phyloP scores from a whole-genome alignment of 805 yeast genomes.

The Saturnispora hagleri region DNA sequence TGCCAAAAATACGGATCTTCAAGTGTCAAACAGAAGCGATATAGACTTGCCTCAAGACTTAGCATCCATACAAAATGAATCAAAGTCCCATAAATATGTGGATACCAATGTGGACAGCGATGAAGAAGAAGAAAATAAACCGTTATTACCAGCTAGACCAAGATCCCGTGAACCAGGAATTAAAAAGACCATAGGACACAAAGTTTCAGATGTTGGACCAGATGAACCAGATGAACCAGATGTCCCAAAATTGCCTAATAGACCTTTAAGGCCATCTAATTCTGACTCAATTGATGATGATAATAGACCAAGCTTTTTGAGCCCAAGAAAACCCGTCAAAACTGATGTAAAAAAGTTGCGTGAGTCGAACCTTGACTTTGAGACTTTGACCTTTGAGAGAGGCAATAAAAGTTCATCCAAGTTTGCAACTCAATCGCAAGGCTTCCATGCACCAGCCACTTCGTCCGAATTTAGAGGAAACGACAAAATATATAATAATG shows the following conservation, averaged over 20 bases:
- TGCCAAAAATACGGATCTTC: not conserved
- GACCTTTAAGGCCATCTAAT: not conserved
- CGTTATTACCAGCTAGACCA: not conserved
- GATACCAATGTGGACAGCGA: not conserved
- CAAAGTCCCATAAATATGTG: not conserved
- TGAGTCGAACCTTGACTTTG: not conserved
- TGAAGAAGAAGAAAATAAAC: not conserved
- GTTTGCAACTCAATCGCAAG: no score
- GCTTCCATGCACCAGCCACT: no score
- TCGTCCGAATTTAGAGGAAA: not conserved
- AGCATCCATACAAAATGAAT: not conserved
- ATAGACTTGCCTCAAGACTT: not conserved
- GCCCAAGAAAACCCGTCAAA: slow-evolving; percentile 6
- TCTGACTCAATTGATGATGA: not conserved
- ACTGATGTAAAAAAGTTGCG: not conserved
- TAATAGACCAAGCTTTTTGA: slow-evolving; percentile 6
- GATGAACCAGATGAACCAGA: not conserved
- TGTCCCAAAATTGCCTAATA: slow-evolving; percentile 1
- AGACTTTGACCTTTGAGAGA: slow-evolving; percentile 7
- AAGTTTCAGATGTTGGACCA: not conserved
- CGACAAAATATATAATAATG: not conserved
- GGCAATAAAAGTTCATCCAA: not conserved
- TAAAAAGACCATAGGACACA: not conserved
- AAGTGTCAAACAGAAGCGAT: not conserved
- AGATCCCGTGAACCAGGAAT: slow-evolving; percentile 1